Conservation (phyloP, 345 rosid species). For the Turnera subulata region DNA sequence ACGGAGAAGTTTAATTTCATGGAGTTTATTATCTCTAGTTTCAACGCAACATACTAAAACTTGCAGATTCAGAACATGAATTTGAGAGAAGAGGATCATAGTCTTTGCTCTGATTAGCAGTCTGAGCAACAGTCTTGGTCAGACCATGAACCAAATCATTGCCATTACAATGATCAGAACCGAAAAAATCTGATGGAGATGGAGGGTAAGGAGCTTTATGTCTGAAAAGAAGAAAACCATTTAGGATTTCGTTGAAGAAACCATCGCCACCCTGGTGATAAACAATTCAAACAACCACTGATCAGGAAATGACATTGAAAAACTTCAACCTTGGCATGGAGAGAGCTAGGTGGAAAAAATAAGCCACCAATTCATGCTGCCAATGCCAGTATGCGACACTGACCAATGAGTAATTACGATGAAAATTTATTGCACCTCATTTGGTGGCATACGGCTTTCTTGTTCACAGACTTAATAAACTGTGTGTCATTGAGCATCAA, state of each 20-base stretch:
- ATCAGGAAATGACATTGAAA: neutral
- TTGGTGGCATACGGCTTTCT: neutral
- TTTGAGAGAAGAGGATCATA: slow-evolving; percentile 44
- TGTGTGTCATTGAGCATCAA: neutral
- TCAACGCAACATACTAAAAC: slow-evolving; percentile 33
- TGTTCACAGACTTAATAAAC: neutral
- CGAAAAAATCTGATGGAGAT: slow-evolving; percentile 52
- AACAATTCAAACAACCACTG: slow-evolving; percentile 13
- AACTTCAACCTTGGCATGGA: neutral
- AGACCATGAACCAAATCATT: slow-evolving; percentile 29
- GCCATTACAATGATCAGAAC: slow-evolving; percentile 34
- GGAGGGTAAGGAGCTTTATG: slow-evolving; percentile 83
- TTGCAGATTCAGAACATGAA: slow-evolving; percentile 26
- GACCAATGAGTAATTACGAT: too few relatives aligned
- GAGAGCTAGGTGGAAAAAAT: neutral
- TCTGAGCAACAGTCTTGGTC: slow-evolving; percentile 33
- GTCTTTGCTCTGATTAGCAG: slow-evolving; percentile 39
- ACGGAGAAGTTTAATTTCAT: slow-evolving; percentile 8
- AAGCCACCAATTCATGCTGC: neutral
- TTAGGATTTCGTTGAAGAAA: slow-evolving; percentile 86
- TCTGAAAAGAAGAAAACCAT: slow-evolving; percentile 76
- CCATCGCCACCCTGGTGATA: slow-evolving; percentile 89
- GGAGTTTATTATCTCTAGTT: slow-evolving; percentile 17
- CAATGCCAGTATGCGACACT: too few relatives aligned
- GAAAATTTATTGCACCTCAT: too few relatives aligned